These are phyloP conservation scores for Dinochytrium kinnereticum DNA, from an alignment of 371 early-diverging fungal species.

Conservation along the genomic window DNA sequence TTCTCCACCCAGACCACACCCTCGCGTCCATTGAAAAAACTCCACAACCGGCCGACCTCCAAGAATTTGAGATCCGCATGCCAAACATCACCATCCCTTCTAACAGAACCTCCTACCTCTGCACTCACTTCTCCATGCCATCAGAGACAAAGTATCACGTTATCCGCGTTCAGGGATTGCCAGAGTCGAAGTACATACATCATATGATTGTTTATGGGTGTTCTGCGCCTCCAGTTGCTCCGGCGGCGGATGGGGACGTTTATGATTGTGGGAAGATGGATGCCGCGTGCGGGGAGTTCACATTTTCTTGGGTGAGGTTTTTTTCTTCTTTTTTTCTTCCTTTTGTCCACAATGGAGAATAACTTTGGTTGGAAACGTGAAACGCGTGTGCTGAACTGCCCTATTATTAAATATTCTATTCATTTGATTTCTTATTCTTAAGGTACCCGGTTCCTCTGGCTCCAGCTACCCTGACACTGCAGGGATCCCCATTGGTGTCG, in stretches of 20 bases:
- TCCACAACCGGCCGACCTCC: not conserved
- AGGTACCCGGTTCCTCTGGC: constrained; percentile 23
- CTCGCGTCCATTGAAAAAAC: not conserved
- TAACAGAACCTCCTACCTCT: constrained; percentile 10
- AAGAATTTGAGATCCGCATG: constrained; percentile 16
- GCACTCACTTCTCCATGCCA: constrained; percentile 28
- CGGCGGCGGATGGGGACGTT: constrained; percentile 16
- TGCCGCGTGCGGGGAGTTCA: constrained; percentile 4
- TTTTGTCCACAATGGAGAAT: not conserved
- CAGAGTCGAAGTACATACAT: constrained; percentile 20
- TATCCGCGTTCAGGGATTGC: constrained; percentile 19
- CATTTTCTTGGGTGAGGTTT: not conserved
- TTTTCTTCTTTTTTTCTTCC: not conserved
- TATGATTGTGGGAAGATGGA: constrained; percentile 25
- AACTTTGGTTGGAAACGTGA: not conserved
- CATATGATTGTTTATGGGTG: constrained; percentile 31
- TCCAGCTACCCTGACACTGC: constrained; percentile 22
- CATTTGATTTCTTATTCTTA: not conserved
- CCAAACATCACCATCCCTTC: constrained; percentile 22
- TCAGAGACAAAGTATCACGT: constrained; percentile 26
- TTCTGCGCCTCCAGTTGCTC: constrained; percentile 1
- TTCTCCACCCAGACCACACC: not conserved
- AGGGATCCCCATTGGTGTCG: constrained; percentile 23
- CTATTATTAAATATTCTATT: not conserved
- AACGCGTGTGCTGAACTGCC: too few species aligned